Evolutionary conservation across 78 protist species (phyloP).

Genomic region (Pigoraptor vietnamica): DNA sequence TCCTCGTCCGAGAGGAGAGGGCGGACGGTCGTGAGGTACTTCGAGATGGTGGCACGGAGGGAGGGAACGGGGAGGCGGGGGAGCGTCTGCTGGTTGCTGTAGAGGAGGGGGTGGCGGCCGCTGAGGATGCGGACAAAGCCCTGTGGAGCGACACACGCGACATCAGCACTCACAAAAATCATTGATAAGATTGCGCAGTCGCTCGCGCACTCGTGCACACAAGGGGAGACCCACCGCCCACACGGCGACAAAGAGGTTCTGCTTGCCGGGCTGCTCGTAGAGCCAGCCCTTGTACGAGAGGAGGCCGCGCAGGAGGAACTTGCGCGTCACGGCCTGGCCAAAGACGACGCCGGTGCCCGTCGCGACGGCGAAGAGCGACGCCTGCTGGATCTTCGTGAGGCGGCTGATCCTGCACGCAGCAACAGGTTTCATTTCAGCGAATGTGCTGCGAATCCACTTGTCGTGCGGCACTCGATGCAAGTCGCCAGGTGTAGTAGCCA

Average conservation of each 20-base stretch:
- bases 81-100: slow-evolving; percentile 17
- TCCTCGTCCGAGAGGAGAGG: slow-evolving; percentile 9
- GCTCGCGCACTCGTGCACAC: background rate
- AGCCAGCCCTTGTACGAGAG: slow-evolving; percentile 35
- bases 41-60: background rate
- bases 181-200: background rate
- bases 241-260: background rate
- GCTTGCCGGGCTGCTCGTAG: slow-evolving; percentile 11
- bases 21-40: slow-evolving; percentile 17
- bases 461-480: too few relatives aligned
- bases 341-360: slow-evolving; percentile 22
- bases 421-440: too few relatives aligned
- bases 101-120: background rate
- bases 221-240: slow-evolving; percentile 12
- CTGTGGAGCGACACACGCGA: background rate
- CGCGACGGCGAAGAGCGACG: background rate
- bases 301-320: slow-evolving; percentile 11
- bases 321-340: background rate
- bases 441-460: too few relatives aligned
- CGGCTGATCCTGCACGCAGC: too few relatives aligned
- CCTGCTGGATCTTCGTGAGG: too few relatives aligned
- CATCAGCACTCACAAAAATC: background rate
- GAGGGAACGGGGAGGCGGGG: slow-evolving; percentile 40
- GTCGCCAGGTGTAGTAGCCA: too few relatives aligned
- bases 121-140: background rate